Evolutionary conservation across 2,329 filamentous ascomycete species (phyloP).

Genomic region (Anthostomella pinea): DNA sequence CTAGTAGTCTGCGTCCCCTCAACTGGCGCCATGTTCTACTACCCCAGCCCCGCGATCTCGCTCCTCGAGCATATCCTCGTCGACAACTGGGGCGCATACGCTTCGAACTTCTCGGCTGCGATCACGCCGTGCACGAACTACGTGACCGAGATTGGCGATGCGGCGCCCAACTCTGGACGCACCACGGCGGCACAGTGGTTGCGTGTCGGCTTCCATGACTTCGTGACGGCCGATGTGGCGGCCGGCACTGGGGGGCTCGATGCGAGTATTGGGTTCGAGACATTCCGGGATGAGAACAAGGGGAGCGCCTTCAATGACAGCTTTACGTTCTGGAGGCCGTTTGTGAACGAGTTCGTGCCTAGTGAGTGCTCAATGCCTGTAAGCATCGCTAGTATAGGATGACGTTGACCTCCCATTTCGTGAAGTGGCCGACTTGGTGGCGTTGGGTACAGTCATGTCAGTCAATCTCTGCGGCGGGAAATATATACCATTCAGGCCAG

Average conservation of each 20-base stretch:
- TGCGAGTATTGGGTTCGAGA: constrained; percentile 31
- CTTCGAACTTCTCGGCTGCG: constrained; percentile 28
- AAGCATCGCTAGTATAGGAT: constrained; percentile 4
- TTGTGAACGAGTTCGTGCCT: constrained; percentile 27
- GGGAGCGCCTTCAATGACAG: constrained; percentile 30
- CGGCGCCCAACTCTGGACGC: constrained; percentile 22
- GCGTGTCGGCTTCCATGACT: constrained; percentile 29
- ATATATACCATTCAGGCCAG: constrained; percentile 26
- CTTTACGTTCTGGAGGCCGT: constrained; percentile 28
- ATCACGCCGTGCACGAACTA: constrained; percentile 28
- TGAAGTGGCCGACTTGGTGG: constrained; percentile 30
- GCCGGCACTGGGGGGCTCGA: constrained; percentile 29
- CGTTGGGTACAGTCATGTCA: constrained; percentile 29
- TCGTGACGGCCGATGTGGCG: constrained; percentile 23
- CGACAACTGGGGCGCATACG: constrained; percentile 26
- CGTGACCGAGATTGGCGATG: constrained; percentile 21
- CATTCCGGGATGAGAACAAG: constrained; percentile 24
- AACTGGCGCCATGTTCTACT: constrained; percentile 30
- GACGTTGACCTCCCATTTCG: no score
- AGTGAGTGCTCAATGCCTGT: constrained; percentile 17
- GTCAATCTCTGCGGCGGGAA: constrained; percentile 27
- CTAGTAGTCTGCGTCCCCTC: no score
- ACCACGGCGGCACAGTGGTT: constrained; percentile 29
- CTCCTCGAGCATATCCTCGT: constrained; percentile 26
- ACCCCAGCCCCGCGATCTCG: constrained; percentile 20